A percentile compares a stretch with the other conserved stretches of the same genome.
Conservation (phyloP, 2,329 filamentous ascomycete species). For the Rachicladosporium sp. region DNA sequence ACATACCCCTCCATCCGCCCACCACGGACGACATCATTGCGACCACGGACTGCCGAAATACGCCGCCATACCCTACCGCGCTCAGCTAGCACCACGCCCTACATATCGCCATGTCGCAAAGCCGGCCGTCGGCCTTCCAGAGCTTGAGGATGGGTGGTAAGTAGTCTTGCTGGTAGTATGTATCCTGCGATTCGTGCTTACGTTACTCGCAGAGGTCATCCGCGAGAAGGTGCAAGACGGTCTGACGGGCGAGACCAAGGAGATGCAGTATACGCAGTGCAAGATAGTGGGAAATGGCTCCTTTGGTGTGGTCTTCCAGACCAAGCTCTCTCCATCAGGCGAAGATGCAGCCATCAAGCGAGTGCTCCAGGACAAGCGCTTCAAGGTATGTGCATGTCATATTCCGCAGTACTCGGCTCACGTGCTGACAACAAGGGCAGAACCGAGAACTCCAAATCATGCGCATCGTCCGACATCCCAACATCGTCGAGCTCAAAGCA, state of each 20-base stretch:
- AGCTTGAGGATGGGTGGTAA: conserved; percentile 95
- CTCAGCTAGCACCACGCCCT: no score
- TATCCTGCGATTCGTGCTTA: conserved; percentile 21
- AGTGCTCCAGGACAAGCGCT: conserved; percentile 96
- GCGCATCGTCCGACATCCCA: conserved; percentile 96
- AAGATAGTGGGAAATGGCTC: conserved; percentile 99
- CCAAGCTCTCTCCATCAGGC: conserved; percentile 91
- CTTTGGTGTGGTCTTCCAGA: conserved; percentile 98
- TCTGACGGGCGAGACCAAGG: conserved; percentile 87
- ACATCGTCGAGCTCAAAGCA: conserved; percentile 96
- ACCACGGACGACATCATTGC: no score
- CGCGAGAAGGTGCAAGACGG: conserved; percentile 99
- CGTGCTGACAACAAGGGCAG: conserved; percentile 37
- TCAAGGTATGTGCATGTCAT: conserved; percentile 57
- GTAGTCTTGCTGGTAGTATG: conserved; percentile 26
- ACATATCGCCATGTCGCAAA: conserved; percentile 60
- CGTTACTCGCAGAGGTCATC: conserved; percentile 64
- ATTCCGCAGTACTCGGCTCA: conserved; percentile 13
- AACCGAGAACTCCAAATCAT: conserved; percentile 99
- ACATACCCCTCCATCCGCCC: no score
- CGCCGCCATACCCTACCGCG: no score
- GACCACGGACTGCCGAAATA: no score
- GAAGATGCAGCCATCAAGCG: conserved; percentile 99
- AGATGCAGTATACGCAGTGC: conserved; percentile 97
- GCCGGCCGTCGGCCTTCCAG: conserved; percentile 77